Base-by-base conservation (phyloP, 352 stramenopile species). In the Phytophthora cactorum region DNA sequence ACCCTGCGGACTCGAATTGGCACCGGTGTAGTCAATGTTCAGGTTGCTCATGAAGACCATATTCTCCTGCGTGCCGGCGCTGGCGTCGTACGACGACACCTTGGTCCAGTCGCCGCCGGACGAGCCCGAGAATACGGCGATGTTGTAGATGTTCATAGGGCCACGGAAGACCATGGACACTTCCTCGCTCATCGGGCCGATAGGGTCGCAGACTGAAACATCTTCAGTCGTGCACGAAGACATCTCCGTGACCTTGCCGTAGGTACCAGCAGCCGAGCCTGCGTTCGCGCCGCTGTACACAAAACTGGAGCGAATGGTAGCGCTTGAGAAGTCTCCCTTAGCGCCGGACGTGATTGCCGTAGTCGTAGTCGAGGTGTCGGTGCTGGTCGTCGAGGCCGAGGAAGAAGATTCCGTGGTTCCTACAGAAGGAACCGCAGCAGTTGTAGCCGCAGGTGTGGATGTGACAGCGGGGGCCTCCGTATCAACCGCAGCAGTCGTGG, bases 31-130 rank as follows among this genome's bases (percentile, higher is more conserved):
- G 66, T 86, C 80, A 31, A 86, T 75, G 67, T 86, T 89, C 10
- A 74, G 12, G 61, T 89, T 89, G 67, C 82, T 88, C 74, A 89
- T 84, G 53, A 89, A 88, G 2, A 87, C 61, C 60, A 89, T 67
- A 66, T 89, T 89, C 38, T 78, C 56, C 28, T 71, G 66, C 4
- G 63, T 75, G 27, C 60, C 63, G 49, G 47, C 57, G n/a, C 59
- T 59, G 10, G 61, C 61, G 41, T 60, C 58, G 56, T 85, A 89
- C 6, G 75, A 78, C 49, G 81, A 89, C 14, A 84, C 63, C 49
- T 79, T 81, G 54, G 22, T 60, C 81, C 78, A 88, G 51, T 82
- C 66, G 9, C 51, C 59, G 11, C 57, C 61, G 4, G 60, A 70
- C 5, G 68, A 63, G 12, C 52, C 61, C 0, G 66, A 62, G 69